Evolutionary conservation across 306 rosid species (phyloP), one percentile per base, ranked within the genome.

Genomic region (Rubus idaeus): DNA sequence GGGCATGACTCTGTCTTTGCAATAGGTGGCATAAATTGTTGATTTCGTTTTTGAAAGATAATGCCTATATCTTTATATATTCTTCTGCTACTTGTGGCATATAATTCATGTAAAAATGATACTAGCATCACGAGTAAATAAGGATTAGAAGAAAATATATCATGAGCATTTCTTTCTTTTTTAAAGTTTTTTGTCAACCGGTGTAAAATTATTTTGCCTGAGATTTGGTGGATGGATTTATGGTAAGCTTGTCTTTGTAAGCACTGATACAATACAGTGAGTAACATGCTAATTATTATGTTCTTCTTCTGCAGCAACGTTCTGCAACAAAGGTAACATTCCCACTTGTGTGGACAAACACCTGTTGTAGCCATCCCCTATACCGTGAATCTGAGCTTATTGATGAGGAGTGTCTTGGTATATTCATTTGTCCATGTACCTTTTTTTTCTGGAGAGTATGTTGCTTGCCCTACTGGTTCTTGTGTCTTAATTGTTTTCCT

Each of bases 311-410:
- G 9, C 68, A 96, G 99, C 97, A 96, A 96, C 97, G 99, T 74
- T 96, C 99, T 82, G 96, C 88, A 41, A 92, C 98, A 52, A 96
- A 96, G 87, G 98, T 96, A 37, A 96, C 99, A 44, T 96, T 96
- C 82, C 99, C 99, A 53, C 99, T 92, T 65, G 99, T 92, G 80
- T 96, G 99, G 99, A 96, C 99, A 45, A 92, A 96, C 84, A 91
- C 99, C 68, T 96, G 99, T 86, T 96, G 99, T 83, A 96, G 99
- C 92, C 99, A 96, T 79, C 99, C 99, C 21, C 85, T 96, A 67
- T 88, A 87, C 84, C 96, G 97, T 66, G 98, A 96, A 80, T 92
- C 98, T 75, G 99, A 96, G 88, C 97, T 96, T 78, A 91, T 92
- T 40, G 89, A 83, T 1, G 94, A 96, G 79, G 80, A 87, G 56